Evolutionary conservation across 352 stramenopile genomes (phyloP).

Genomic region (Pythium utonaiense): DNA sequence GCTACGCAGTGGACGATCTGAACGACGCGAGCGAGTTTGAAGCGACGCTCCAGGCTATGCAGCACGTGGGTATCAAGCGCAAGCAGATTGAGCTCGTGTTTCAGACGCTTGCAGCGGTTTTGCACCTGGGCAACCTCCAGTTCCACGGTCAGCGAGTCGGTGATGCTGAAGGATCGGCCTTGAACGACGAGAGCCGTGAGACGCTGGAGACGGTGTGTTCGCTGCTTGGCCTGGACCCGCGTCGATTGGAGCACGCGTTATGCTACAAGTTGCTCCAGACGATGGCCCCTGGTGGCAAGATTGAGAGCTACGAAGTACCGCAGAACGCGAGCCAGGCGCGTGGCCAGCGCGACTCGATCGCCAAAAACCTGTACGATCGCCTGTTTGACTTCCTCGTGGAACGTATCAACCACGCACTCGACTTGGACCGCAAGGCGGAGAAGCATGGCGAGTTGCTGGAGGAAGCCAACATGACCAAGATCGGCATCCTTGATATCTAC

Average conservation of each 20-base stretch:
- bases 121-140: conserved; percentile 78
- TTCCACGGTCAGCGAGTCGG: conserved; percentile 59
- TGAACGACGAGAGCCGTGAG: conserved; percentile 33
- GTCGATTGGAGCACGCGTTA: conserved; percentile 61
- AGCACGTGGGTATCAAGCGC: conserved; percentile 85
- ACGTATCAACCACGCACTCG: conserved; percentile 81
- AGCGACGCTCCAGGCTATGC: conserved; percentile 84
- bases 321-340: conserved; percentile 85
- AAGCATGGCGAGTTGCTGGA: conserved; percentile 76
- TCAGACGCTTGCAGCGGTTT: conserved; percentile 71
- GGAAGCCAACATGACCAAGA: conserved; percentile 69
- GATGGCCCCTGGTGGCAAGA: conserved; percentile 77
- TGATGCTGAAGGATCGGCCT: conserved; percentile 66
- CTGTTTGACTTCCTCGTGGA: conserved; percentile 97
- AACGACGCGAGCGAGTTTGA: conserved; percentile 90
- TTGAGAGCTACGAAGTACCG: conserved; percentile 85
- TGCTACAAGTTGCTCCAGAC: conserved; percentile 86
- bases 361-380: conserved; percentile 95
- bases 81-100: conserved; percentile 89
- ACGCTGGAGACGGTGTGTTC: conserved; percentile 65
- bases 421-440: conserved; percentile 81
- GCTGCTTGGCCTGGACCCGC: conserved; percentile 62
- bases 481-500: conserved; percentile 96
- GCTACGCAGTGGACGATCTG: conserved; percentile 88
- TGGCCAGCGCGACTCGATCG: conserved; percentile 93